phyloP scores from a whole-genome alignment of 1,139 yeast species.

The Pneumocystis wakefieldiae region DNA sequence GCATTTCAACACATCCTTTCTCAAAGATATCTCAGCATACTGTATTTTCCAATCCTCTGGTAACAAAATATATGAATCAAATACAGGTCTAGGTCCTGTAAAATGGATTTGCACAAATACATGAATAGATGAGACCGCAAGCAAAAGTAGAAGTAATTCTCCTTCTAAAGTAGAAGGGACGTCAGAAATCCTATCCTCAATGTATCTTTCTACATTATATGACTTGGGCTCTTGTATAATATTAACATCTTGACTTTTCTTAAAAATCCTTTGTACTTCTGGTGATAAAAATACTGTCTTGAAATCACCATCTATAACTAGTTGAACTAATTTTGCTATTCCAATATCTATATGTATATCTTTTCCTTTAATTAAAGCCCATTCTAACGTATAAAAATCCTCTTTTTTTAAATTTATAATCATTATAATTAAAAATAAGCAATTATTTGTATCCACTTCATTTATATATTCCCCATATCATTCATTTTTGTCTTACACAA shows the following conservation, averaged over 20 bases:
- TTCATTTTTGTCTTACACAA: too few species aligned
- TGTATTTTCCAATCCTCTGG: conserved; percentile 14
- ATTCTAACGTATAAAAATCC: not conserved
- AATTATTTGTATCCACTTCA: not conserved
- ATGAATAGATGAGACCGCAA: conserved; percentile 38
- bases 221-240: not conserved
- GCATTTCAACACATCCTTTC: conserved; percentile 20
- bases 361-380: not conserved
- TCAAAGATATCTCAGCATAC: conserved; percentile 18
- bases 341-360: not conserved
- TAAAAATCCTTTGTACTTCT: not conserved
- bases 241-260: not conserved
- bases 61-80: conserved; percentile 19
- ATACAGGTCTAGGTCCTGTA: conserved; percentile 61
- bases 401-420: not conserved
- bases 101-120: conserved; percentile 60
- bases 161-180: not conserved
- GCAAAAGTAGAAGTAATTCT: not conserved
- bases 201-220: not conserved
- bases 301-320: not conserved
- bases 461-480: too few species aligned
- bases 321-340: not conserved
- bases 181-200: not conserved
- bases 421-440: not conserved
- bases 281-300: not conserved